Evolutionary conservation across 163 green algal genomes (phyloP).

Genomic region (Trebouxia gelatinosa): DNA sequence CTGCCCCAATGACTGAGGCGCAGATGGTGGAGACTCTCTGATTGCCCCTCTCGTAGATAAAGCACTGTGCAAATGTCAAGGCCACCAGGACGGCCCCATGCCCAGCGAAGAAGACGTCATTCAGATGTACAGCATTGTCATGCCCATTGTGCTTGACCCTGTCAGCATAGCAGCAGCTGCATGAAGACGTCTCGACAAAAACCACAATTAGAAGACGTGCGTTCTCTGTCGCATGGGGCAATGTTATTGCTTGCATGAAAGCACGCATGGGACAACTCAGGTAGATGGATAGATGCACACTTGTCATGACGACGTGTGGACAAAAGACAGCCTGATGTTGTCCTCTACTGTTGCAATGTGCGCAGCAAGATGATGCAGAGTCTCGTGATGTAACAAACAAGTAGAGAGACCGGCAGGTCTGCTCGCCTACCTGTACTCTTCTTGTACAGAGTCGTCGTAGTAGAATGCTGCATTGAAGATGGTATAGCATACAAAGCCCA

Average conservation of each 20-base stretch:
- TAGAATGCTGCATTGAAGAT: constrained; percentile 35
- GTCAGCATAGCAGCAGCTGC: background rate
- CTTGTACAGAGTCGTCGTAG: background rate
- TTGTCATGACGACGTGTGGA: no score
- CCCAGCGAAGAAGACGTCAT: constrained; percentile 56
- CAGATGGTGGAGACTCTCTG: constrained; percentile 20
- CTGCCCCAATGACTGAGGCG: background rate
- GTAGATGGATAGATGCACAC: no score
- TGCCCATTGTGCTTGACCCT: constrained; percentile 12
- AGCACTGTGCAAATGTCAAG: constrained; percentile 45
- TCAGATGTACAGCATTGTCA: constrained; percentile 45
- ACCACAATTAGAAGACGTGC: background rate
- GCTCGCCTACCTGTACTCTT: constrained; percentile 35
- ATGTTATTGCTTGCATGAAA: no score
- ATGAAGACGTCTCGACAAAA: background rate
- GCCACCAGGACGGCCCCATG: constrained; percentile 39
- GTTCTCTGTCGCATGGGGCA: no score
- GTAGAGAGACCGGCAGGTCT: no score
- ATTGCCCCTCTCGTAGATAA: constrained; percentile 40
- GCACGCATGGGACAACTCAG: no score
- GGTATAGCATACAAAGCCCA: constrained; percentile 38
- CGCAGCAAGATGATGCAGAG: background rate
- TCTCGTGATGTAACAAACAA: no score
- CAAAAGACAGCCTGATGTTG: background rate
- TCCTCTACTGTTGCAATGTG: background rate